A percentile compares a stretch with the other conserved stretches of the same genome.
phyloP scores from a whole-genome alignment of 345 rosid species.

The Hibiscus syriacus region DNA sequence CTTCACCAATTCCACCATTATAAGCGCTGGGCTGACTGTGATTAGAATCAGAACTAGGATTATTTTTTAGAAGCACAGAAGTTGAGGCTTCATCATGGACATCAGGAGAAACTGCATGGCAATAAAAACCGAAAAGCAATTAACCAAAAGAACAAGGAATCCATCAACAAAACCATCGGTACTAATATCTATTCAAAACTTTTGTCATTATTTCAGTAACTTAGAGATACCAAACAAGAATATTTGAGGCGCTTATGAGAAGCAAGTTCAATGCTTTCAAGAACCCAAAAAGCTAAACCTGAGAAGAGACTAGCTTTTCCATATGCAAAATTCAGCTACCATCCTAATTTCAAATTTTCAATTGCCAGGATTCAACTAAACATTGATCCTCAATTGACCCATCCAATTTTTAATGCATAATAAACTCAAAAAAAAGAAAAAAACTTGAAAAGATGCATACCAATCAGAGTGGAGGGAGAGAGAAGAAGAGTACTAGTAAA shows the following conservation, averaged over 20 bases:
- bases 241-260: neutral
- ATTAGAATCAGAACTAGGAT: slow-evolving; percentile 12
- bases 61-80: slow-evolving; percentile 15
- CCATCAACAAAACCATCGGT: neutral
- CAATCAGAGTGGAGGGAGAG: too few relatives aligned
- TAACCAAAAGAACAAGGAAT: neutral
- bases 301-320: neutral
- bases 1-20: slow-evolving; percentile 16
- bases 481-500: too few relatives aligned
- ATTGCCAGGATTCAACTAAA: too few relatives aligned
- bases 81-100: slow-evolving; percentile 14
- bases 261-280: neutral
- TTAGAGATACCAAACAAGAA: neutral
- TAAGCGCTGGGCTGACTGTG: slow-evolving; percentile 12
- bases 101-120: slow-evolving; percentile 32
- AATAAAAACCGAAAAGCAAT: slow-evolving; percentile 1
- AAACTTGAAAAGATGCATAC: too few relatives aligned
- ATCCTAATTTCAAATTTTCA: too few relatives aligned
- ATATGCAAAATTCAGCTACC: neutral
- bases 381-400: too few relatives aligned
- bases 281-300: neutral
- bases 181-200: neutral
- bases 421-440: too few relatives aligned
- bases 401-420: too few relatives aligned
- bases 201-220: neutral